Evolutionary conservation across 257 asterid genomes (phyloP).

Genomic region (Dorcoceras hygrometricum): DNA sequence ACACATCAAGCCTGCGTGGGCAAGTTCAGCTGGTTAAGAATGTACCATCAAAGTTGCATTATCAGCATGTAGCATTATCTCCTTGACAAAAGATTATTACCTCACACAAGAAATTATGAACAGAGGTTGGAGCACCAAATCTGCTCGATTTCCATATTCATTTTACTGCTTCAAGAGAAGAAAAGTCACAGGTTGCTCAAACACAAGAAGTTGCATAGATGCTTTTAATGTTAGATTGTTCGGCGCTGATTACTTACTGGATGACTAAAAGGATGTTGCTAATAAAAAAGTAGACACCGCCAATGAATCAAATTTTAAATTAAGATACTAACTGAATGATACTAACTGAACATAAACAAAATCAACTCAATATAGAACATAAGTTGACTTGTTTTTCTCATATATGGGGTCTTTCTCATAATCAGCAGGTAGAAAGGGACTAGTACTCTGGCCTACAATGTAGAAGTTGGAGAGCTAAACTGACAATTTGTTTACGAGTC

Average conservation of each 20-base stretch:
- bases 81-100: constrained; percentile 33
- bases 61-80: constrained; percentile 10
- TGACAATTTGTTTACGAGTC: too few relatives aligned
- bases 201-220: constrained; percentile 10
- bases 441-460: constrained; percentile 6
- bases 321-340: not conserved
- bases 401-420: not conserved
- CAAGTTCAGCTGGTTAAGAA: constrained; percentile 7
- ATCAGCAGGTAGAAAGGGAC: not conserved
- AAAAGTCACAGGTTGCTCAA: constrained; percentile 12
- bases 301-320: not conserved
- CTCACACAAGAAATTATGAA: constrained; percentile 95
- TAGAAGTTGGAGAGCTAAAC: constrained; percentile 18
- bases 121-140: constrained; percentile 57
- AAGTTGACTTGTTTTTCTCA: constrained; percentile 10
- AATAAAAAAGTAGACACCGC: constrained; percentile 9
- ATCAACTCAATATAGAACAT: not conserved
- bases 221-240: not conserved
- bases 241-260: not conserved
- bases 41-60: constrained; percentile 7
- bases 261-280: constrained; percentile 13
- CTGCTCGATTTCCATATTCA: constrained; percentile 76
- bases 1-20: not conserved
- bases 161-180: constrained; percentile 58
- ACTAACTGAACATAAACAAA: constrained; percentile 1